Base-by-base conservation (phyloP, 1,284 basidiomycete species). In the Microbotryum saponariae region DNA sequence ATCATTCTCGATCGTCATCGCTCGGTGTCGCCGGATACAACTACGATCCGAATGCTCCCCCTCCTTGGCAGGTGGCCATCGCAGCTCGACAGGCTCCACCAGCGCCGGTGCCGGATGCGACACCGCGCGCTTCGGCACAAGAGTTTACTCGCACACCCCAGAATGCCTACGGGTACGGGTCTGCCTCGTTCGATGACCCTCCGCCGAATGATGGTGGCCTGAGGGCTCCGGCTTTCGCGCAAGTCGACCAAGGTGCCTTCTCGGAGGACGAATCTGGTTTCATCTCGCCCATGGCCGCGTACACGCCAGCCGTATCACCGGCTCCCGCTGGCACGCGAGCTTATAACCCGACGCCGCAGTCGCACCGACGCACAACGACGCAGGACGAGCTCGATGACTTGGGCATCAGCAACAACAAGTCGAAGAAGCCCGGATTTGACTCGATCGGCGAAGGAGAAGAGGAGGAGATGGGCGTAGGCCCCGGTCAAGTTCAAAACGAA, bases 311-410 rank as follows among this genome's bases (percentile, higher is more conserved):
- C 6, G 63, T 62, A 49, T 60, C 66, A 37, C 68, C 66, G 5
- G 54, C 58, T 31, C 59, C 65, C 16, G 44, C 62, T 16, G 29
- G 62, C 12, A 18, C 47, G 29, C 60, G 60, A 25, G 46, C 57
- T 14, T 45, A 55, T 8, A 53, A 51, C 1, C 46, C 29, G 44
- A 51, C 53, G 51, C 50, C 53, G 44, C 62, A 61, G 33, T 59
- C 62, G 25, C 67, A 69, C 60, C 54, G 49, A n/a, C 60, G 51
- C 64, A 72, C 54, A 75, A 74, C 27, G 77, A 82, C 33, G 83
- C 61, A 84, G 5, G 85, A 88, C 5, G 88, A 88, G 21, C 85
- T 86, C 6, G 91, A 93, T 56, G 91, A 97, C 70, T 81, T 97
- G 46, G 94, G 96, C 3, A 81, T 98, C 62, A 90, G 93, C 14